Evolutionary conservation across 768 basidiomycete species (phyloP), one percentile per base, ranked within the genome.

Genomic region (Guyanaporus albipodus): DNA sequence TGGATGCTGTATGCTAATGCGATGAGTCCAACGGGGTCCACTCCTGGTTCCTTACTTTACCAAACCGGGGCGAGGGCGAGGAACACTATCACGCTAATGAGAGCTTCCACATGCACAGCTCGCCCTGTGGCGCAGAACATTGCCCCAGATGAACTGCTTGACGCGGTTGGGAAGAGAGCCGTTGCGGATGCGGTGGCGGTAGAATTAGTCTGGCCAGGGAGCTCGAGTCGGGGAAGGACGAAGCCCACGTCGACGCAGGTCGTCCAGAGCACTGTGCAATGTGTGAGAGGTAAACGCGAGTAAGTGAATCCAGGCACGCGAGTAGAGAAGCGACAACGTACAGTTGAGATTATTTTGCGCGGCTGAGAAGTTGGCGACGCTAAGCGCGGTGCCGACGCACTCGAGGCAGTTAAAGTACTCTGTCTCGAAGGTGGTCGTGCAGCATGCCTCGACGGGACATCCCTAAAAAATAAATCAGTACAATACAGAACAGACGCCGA

Each of bases 401-500:
- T 57, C 28, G 50, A 75, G 58, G 49, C 77, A 78, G 37, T 68
- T 58, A 59, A 66, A 75, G 54, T 72, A 75, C 4, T 50, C 44
- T 0, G 53, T 61, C 47, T 72, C 67, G 46, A 76, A 78, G 6
- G 49, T 53, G 10, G 60, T 46, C 6, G 69, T 61, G 55, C 77
- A 78, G 45, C 76, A 78, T 18, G 52, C 47, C 1, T 55, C 55
- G 34, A 48, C 33, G 4, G 64, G 63, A 18, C 63, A 67, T 45
- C 59, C 63, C 64, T 67, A n/a, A 18, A 15, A 12, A 7, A 12
- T 28, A 28, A 28, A n/a, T n/a, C 27, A 12, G 27, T 28, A 2
- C 8, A 28, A 8, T 28, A 4, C 28, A 29, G 21, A 28, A 29
- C 28, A 29, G 28, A 12, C 28, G 12, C 28, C 28, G 28, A 14